phyloP scores from a whole-genome alignment of 176 grass and related monocot genomes.

The Carex pumila region DNA sequence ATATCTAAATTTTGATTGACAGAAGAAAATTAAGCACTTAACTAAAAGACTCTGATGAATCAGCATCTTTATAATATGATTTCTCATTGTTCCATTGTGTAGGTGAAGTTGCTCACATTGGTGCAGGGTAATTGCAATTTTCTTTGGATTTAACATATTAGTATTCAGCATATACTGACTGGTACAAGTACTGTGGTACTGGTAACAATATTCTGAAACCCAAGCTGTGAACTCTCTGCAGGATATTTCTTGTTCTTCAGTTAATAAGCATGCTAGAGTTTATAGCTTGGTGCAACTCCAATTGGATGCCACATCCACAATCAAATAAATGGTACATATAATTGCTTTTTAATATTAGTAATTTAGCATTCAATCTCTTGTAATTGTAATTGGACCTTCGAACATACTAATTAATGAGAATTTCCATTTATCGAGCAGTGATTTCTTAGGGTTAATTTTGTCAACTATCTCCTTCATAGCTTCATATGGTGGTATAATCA shows the following conservation, averaged over 20 bases:
- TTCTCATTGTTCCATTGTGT: slow-evolving; percentile 20
- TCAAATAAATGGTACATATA: slow-evolving; percentile 54
- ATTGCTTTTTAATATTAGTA: not conserved
- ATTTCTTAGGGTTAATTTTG: slow-evolving; percentile 64
- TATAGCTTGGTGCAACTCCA: slow-evolving; percentile 78
- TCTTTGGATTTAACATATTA: not conserved
- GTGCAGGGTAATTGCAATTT: slow-evolving; percentile 69
- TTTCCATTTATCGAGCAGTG: slow-evolving; percentile 21
- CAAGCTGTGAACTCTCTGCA: slow-evolving; percentile 20
- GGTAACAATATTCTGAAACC: not conserved
- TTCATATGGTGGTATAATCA: slow-evolving; percentile 52
- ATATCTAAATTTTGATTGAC: not conserved
- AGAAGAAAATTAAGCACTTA: not conserved
- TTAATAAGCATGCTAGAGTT: slow-evolving; percentile 81
- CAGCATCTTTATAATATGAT: not conserved
- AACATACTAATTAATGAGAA: not conserved
- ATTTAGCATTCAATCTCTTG: not conserved
- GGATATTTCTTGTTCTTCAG: slow-evolving; percentile 91
- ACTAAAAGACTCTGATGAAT: not conserved
- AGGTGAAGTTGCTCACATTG: slow-evolving; percentile 88
- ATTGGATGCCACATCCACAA: slow-evolving; percentile 58
- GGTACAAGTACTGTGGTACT: slow-evolving; percentile 11
- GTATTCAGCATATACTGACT: not conserved
- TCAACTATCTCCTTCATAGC: slow-evolving; percentile 68
- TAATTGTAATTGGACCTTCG: not conserved